A percentile compares a stretch with the other conserved stretches of the same genome.
These are phyloP conservation scores for Limnanthes douglasii DNA, from an alignment of 345 rosid species.

Conservation along the genomic window DNA sequence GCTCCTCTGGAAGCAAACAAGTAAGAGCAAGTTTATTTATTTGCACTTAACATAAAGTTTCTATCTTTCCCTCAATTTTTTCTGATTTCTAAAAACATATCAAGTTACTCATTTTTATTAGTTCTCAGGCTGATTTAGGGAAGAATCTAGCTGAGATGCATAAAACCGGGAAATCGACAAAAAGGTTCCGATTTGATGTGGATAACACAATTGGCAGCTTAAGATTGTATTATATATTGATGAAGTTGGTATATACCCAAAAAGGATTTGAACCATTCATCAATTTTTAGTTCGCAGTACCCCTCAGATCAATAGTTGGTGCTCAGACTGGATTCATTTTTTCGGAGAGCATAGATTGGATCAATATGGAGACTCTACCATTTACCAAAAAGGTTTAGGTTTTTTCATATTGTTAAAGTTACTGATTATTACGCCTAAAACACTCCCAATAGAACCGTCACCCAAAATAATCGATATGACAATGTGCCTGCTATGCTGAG, in stretches of 20 bases:
- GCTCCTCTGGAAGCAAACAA: conserved; percentile 68
- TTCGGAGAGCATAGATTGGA: conserved; percentile 76
- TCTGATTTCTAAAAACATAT: too few species aligned
- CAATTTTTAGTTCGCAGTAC: conserved; percentile 29
- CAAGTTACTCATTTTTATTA: conserved; percentile 10
- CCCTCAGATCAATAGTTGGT: conserved; percentile 86
- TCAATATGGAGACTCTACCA: conserved; percentile 55
- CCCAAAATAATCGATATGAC: too few species aligned
- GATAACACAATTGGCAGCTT: conserved; percentile 88
- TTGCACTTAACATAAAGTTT: too few species aligned
- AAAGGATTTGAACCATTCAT: not conserved
- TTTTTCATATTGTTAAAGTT: not conserved
- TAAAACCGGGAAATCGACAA: conserved; percentile 62
- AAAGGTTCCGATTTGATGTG: conserved; percentile 82
- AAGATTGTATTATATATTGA: not conserved
- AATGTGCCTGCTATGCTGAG: too few species aligned
- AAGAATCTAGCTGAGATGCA: conserved; percentile 95
- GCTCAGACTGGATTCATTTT: conserved; percentile 74
- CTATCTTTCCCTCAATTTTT: too few species aligned
- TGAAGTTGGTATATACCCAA: not conserved
- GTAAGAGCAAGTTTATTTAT: too few species aligned
- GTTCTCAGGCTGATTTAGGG: conserved; percentile 57
- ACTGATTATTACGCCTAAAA: not conserved
- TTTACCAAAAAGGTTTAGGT: conserved; percentile 56
- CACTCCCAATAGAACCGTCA: too few species aligned